Conservation (phyloP, 2,329 filamentous ascomycete genomes). For the Cadophora gregata region DNA sequence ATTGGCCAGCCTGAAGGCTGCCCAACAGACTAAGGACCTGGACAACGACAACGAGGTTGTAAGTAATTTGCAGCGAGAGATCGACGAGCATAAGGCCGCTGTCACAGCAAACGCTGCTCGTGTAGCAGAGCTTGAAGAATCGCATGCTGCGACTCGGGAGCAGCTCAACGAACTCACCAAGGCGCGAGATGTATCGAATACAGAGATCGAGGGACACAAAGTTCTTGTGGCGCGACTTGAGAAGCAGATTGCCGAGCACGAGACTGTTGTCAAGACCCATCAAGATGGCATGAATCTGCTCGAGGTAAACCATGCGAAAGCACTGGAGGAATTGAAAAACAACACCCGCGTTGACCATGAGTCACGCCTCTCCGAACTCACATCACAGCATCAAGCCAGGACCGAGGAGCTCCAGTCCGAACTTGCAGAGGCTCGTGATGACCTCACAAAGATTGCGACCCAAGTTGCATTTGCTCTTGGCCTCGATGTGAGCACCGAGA, state of each 20-base stretch:
- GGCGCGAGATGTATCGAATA: conserved; percentile 55
- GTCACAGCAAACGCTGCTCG: conserved; percentile 72
- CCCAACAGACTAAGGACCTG: conserved; percentile 54
- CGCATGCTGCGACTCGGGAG: conserved; percentile 68
- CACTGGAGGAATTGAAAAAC: conserved; percentile 55
- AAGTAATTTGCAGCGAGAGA: conserved; percentile 70
- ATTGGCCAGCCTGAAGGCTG: conserved; percentile 46
- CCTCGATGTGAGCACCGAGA: conserved; percentile 70
- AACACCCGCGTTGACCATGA: conserved; percentile 62
- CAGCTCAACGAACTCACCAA: conserved; percentile 72
- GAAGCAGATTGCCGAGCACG: conserved; percentile 64
- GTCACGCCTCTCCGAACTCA: conserved; percentile 61
- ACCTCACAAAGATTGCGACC: conserved; percentile 67
- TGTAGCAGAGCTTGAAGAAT: conserved; percentile 75
- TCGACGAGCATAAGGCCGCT: conserved; percentile 80
- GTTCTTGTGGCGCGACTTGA: conserved; percentile 60
- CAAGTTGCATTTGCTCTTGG: conserved; percentile 66
- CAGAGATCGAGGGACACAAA: conserved; percentile 50
- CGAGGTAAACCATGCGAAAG: conserved; percentile 55
- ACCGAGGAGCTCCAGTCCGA: conserved; percentile 64
- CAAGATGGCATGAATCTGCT: conserved; percentile 58
- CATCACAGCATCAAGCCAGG: conserved; percentile 64
- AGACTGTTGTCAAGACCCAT: conserved; percentile 60
- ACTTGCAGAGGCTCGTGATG: conserved; percentile 68
- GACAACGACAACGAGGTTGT: conserved; percentile 65